Conservation (phyloP, 148 eudicot species). For the Camellia granthamiana region DNA sequence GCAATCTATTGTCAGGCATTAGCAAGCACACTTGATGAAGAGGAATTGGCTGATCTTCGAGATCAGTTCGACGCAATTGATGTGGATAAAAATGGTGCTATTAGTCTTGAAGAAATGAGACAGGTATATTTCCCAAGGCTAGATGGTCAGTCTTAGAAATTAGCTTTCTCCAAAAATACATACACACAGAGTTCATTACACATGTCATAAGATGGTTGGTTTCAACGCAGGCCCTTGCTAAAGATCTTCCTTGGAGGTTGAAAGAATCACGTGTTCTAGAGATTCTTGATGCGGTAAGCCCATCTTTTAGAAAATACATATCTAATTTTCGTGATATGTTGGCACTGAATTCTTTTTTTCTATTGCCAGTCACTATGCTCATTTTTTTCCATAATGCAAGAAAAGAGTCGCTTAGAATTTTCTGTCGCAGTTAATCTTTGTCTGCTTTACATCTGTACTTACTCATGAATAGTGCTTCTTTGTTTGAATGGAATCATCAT, state of each 20-base stretch:
- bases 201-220: neutral
- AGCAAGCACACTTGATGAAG: conserved; percentile 77
- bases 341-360: neutral
- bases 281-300: conserved; percentile 81
- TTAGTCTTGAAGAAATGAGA: conserved; percentile 97
- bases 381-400: neutral
- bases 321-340: neutral
- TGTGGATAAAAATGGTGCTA: conserved; percentile 81
- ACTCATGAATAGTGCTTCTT: neutral
- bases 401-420: neutral
- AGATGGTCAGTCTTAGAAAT: neutral
- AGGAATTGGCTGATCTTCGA: conserved; percentile 71
- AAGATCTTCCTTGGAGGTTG: conserved; percentile 89
- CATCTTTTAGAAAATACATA: conserved; percentile 14
- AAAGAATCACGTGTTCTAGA: conserved; percentile 80
- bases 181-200: neutral
- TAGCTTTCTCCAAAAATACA: neutral
- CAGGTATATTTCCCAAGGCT: conserved; percentile 43
- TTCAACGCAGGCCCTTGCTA: conserved; percentile 71
- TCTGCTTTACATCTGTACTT: neutral
- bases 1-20: conserved; percentile 57
- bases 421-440: too few relatives aligned
- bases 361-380: neutral
- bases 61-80: conserved; percentile 98
- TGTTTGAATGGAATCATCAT: neutral